These are phyloP conservation scores for Abortiporus biennis DNA, from an alignment of 1,284 basidiomycete genomes.

Conservation along the genomic window DNA sequence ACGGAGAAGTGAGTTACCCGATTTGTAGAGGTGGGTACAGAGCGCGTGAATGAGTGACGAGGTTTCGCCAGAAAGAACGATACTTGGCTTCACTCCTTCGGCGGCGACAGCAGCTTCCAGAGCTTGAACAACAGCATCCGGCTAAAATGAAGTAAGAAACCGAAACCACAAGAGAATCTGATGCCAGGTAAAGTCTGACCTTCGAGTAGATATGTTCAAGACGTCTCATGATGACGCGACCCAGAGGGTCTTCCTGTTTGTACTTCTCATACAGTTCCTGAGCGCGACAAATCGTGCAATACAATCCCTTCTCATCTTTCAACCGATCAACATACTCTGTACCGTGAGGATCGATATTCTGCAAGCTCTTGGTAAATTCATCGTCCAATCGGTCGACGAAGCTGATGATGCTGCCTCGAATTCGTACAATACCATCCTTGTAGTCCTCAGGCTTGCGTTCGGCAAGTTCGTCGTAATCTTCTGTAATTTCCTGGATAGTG, in stretches of 20 bases:
- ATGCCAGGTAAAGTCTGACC: conserved; percentile 49
- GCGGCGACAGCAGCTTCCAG: conserved; percentile 68
- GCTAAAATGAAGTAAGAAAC: conserved; percentile 40
- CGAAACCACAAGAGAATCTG: conserved; percentile 1
- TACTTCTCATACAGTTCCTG: conserved; percentile 89
- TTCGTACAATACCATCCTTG: conserved; percentile 61
- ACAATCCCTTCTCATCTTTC: conserved; percentile 93
- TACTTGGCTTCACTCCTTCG: conserved; percentile 52
- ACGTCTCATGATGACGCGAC: conserved; percentile 89
- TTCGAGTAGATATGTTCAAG: conserved; percentile 99
- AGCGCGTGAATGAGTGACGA: conserved; percentile 82
- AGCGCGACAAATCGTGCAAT: conserved; percentile 88
- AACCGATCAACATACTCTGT: conserved; percentile 96
- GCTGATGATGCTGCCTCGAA: conserved; percentile 90
- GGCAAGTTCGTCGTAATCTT: conserved; percentile 89
- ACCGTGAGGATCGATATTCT: conserved; percentile 98
- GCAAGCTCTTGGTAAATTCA: conserved; percentile 96
- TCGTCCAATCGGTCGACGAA: conserved; percentile 97
- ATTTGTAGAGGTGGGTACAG: conserved; percentile 92
- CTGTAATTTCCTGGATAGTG: conserved; percentile 81
- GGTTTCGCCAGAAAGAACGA: conserved; percentile 53
- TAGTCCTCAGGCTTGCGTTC: conserved; percentile 83
- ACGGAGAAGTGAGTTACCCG: conserved; percentile 84
- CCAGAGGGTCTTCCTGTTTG: conserved; percentile 71
- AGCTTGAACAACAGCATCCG: conserved; percentile 88